These are phyloP conservation scores for Triadica sebifera DNA, from an alignment of 345 rosid genomes.

Conservation along the genomic window DNA sequence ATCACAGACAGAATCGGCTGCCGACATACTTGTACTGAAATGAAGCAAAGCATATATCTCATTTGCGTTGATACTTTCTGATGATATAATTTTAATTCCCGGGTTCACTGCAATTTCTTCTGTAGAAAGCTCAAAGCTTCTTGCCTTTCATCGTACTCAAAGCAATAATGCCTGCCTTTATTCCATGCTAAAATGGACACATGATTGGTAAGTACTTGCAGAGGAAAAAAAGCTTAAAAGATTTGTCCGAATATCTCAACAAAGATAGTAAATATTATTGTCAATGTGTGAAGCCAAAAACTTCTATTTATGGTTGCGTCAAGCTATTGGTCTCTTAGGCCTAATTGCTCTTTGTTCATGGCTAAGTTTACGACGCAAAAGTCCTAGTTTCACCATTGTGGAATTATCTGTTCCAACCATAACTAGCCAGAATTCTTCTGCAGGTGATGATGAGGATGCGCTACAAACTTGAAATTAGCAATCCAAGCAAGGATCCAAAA, in stretches of 20 bases:
- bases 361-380: constrained; percentile 36
- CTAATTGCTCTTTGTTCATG: constrained; percentile 35
- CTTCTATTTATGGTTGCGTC: constrained; percentile 25
- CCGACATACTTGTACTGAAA: too few species aligned
- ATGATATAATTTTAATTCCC: not conserved
- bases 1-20: too few species aligned
- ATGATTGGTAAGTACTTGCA: too few species aligned
- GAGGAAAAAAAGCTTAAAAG: too few species aligned
- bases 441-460: constrained; percentile 3
- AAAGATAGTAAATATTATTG: too few species aligned
- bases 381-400: constrained; percentile 26
- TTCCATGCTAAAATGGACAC: not conserved
- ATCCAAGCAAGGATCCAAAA: constrained; percentile 41
- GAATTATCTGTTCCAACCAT: constrained; percentile 21
- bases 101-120: too few species aligned
- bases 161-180: not conserved
- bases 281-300: not conserved
- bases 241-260: too few species aligned
- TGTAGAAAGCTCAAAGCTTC: too few species aligned
- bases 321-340: constrained; percentile 35
- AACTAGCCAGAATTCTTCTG: not conserved
- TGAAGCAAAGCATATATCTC: too few species aligned
- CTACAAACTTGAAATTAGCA: constrained; percentile 31
- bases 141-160: too few species aligned
- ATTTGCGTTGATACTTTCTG: too few species aligned